These are phyloP conservation scores for Fusarium sp. DNA, from an alignment of 2,329 filamentous ascomycete species.

Conservation along the genomic window DNA sequence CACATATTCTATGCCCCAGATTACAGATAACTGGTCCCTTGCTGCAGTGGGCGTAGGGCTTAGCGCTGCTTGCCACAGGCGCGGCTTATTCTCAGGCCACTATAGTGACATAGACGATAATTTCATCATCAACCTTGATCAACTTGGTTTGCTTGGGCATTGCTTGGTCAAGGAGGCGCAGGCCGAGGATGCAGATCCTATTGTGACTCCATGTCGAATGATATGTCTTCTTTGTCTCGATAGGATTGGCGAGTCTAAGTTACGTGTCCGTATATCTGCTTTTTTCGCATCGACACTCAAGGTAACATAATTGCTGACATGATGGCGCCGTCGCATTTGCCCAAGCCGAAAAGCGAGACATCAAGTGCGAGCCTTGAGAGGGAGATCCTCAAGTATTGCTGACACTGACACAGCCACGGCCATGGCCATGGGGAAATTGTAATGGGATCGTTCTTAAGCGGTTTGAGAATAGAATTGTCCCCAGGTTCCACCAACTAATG, in stretches of 20 bases:
- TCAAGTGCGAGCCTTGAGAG: conserved; percentile 1
- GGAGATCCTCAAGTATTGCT: neutral
- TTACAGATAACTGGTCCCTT: no score
- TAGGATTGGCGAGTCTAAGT: conserved; percentile 38
- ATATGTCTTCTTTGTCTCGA: conserved; percentile 35
- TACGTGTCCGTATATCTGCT: conserved; percentile 36
- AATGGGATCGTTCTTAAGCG: neutral
- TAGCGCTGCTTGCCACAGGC: no score
- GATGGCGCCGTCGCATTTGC: conserved; percentile 25
- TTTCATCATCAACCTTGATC: no score
- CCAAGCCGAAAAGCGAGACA: conserved; percentile 22
- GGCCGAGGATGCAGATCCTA: conserved; percentile 25
- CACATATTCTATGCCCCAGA: no score
- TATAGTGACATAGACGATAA: no score
- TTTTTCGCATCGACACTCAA: conserved; percentile 39
- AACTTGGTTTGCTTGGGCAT: no score
- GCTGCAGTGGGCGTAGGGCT: no score
- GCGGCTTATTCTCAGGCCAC: no score
- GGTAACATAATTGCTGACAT: conserved; percentile 34
- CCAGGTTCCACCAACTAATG: neutral
- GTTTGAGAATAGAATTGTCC: neutral
- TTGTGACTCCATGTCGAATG: conserved; percentile 33
- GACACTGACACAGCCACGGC: conserved; percentile 14
- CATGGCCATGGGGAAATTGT: conserved; percentile 1
- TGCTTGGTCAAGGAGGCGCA: conserved; percentile 55